Base-by-base conservation (phyloP, 2,329 filamentous ascomycete species). In the Penicillium sp. region DNA sequence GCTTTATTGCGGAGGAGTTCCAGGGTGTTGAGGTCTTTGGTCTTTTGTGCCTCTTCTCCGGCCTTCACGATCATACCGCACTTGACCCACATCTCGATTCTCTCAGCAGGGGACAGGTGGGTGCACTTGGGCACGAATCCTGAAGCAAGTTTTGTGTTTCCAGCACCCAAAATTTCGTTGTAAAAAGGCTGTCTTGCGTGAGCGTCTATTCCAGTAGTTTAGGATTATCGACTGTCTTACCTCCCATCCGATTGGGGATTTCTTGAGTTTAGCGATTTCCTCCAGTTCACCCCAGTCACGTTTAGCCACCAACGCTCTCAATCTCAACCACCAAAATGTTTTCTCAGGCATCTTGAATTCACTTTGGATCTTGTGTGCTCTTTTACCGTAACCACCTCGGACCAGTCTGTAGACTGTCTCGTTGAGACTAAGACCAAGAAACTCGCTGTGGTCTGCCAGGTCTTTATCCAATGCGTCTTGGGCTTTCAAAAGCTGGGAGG, bases 161-260 rank as follows among this genome's bases (percentile, higher is more conserved):
- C 94, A 1, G 94, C 94, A 45, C 89, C 87, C 1, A 97, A 79
- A 29, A 90, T 86, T 66, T 95, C 88, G 69, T 94, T 95, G 79
- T 90, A 97, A 76, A 96, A 99, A 0, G 93, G 91, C 86, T 92
- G 65, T 63, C n/a, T 50, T 57, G 31, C 64, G 68, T 75, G 46
- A 74, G 72, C 63, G 50, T 46, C 50, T 52, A 38, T 63, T 53
- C 51, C 62, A 54, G 24, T 61, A 58, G 35, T 35, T 31, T 49
- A 47, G 40, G 44, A 18, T 54, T 43, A 49, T 38, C 26, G 50
- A 56, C 55, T 52, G 40, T 77, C 85, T 80, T 75, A 91, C 89
- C 84, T 96, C 91, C 94, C 94, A 99, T 11, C 93, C 93, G 70
- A 99, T 97, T 0, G 93, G 90, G 56, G 89, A 94, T 74, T 92